Conservation (phyloP, 768 basidiomycete species). For the Leccinum uliginosum region DNA sequence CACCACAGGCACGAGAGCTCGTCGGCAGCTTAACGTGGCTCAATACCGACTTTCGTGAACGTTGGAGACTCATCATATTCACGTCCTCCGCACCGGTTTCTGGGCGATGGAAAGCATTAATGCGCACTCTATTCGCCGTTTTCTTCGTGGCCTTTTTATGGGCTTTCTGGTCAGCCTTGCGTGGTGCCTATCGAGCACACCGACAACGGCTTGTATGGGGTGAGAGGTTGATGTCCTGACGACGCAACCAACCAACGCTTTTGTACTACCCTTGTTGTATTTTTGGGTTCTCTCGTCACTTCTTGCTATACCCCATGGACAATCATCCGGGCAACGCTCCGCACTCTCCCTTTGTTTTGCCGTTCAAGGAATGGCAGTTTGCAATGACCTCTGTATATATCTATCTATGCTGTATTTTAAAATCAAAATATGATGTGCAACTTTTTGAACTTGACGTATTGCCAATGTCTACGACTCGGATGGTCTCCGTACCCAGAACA, state of each 20-base stretch:
- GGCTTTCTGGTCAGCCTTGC: slow-evolving; percentile 55
- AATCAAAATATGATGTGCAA: background rate
- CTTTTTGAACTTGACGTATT: background rate
- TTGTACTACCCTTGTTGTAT: background rate
- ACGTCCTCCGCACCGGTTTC: slow-evolving; percentile 70
- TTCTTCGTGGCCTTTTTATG: slow-evolving; percentile 56
- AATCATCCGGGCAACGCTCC: background rate
- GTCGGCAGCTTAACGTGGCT: slow-evolving; percentile 68
- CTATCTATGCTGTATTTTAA: slow-evolving; percentile 18
- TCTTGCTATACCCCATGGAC: background rate
- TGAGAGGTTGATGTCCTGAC: slow-evolving; percentile 68
- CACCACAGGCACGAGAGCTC: slow-evolving; percentile 56
- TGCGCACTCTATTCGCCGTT: slow-evolving; percentile 57
- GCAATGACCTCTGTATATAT: slow-evolving; percentile 7
- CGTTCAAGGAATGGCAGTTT: background rate
- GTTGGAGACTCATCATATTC: slow-evolving; percentile 72
- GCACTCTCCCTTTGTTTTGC: background rate
- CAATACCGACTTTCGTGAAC: slow-evolving; percentile 73
- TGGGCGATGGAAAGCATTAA: slow-evolving; percentile 59
- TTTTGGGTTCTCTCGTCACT: background rate
- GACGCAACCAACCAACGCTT: background rate
- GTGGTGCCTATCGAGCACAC: slow-evolving; percentile 70
- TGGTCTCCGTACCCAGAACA: slow-evolving; percentile 87
- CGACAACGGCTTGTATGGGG: slow-evolving; percentile 76
- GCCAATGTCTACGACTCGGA: slow-evolving; percentile 3